Percentiles rank a stretch among this genome's conserved stretches.
Evolutionary conservation across 1,139 yeast species (phyloP).

Genomic region (Arxiozyma bovina): DNA sequence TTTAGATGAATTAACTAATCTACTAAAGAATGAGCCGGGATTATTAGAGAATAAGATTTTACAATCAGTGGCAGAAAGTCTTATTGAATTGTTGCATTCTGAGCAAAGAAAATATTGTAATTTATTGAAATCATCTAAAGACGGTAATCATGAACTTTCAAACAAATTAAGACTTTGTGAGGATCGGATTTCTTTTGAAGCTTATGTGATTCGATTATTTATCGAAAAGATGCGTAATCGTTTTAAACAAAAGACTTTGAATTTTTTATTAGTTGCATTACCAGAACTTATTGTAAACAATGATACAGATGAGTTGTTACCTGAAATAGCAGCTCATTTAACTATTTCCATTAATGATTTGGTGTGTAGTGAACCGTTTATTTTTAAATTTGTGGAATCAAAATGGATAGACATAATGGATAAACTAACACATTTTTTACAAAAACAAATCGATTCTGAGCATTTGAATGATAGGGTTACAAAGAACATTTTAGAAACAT

Average conservation of each 20-base stretch:
- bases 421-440: slow-evolving; percentile 10
- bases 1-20: slow-evolving; percentile 34
- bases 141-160: slow-evolving; percentile 5
- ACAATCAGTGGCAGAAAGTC: slow-evolving; percentile 30
- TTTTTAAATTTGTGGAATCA: slow-evolving; percentile 19
- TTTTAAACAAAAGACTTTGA: slow-evolving; percentile 21
- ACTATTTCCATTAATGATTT: slow-evolving; percentile 18
- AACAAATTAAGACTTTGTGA: slow-evolving; percentile 31
- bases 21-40: slow-evolving; percentile 22
- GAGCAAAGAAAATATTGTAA: slow-evolving; percentile 37
- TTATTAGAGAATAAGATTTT: slow-evolving; percentile 20
- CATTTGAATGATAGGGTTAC: slow-evolving; percentile 15
- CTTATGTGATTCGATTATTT: slow-evolving; percentile 31
- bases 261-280: slow-evolving; percentile 17
- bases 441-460: slow-evolving; percentile 10
- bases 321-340: slow-evolving; percentile 21
- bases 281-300: slow-evolving; percentile 20
- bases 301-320: slow-evolving; percentile 10
- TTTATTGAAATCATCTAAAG: slow-evolving; percentile 2
- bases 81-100: slow-evolving; percentile 36
- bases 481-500: slow-evolving; percentile 16
- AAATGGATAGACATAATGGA: slow-evolving; percentile 21
- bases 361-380: slow-evolving; percentile 18
- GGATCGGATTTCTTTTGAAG: slow-evolving; percentile 37
- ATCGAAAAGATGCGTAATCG: slow-evolving; percentile 21